phyloP scores from a whole-genome alignment of 1,139 yeast species.

The Kodamaea ohmeri region DNA sequence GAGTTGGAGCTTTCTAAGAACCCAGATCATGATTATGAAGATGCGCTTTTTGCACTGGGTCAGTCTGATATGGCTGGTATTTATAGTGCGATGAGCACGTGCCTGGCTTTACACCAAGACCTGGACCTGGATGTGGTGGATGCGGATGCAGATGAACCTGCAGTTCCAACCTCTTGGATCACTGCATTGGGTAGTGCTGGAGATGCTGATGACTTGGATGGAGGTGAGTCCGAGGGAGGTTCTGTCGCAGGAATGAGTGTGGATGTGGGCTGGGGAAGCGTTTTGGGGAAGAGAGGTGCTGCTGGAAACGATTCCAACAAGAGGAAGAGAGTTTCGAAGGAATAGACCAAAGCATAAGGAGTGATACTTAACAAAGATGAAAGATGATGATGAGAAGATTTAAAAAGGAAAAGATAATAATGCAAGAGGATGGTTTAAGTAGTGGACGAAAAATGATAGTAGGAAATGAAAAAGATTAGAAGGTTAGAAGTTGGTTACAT shows the following conservation, averaged over 20 bases:
- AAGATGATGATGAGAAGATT: not conserved
- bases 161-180: slow-evolving; percentile 17
- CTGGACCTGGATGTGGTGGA: slow-evolving; percentile 22
- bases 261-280: slow-evolving; percentile 39
- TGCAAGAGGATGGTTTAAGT: no score
- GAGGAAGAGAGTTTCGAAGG: not conserved
- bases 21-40: not conserved
- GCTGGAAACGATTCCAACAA: slow-evolving; percentile 10
- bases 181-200: slow-evolving; percentile 33
- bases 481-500: no score
- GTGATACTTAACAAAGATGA: not conserved
- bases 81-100: slow-evolving; percentile 38
- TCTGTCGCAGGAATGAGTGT: slow-evolving; percentile 43
- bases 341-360: not conserved
- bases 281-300: slow-evolving; percentile 38
- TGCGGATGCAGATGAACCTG: slow-evolving; percentile 6
- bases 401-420: no score
- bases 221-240: slow-evolving; percentile 17
- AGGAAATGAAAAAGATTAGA: no score
- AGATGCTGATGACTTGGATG: slow-evolving; percentile 38
- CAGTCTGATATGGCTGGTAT: slow-evolving; percentile 17
- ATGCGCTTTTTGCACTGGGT: slow-evolving; percentile 14
- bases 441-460: no score
- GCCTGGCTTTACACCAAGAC: slow-evolving; percentile 41
- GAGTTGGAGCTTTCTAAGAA: slow-evolving; percentile 18